phyloP scores from a whole-genome alignment of 108 stramenopile genomes.

The Nitzschia putrida region DNA sequence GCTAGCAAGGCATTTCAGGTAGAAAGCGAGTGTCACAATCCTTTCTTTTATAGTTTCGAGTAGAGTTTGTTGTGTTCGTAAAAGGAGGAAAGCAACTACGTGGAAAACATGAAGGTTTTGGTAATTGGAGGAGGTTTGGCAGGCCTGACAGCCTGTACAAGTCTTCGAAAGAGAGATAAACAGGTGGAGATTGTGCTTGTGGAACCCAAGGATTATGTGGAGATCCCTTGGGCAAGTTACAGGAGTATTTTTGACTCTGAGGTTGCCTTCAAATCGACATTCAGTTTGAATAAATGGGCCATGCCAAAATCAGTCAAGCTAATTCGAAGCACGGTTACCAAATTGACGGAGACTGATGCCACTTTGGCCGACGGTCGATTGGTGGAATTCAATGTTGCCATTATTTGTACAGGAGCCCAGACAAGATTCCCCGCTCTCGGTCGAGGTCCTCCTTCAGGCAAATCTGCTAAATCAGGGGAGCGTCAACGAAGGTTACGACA shows the following conservation, averaged over 20 bases:
- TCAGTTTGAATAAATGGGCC: slow-evolving; percentile 16
- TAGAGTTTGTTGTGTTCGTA: too few relatives aligned
- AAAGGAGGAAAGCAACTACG: not conserved
- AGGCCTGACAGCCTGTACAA: slow-evolving; percentile 21
- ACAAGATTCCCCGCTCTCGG: slow-evolving; percentile 20
- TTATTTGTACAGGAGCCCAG: slow-evolving; percentile 22
- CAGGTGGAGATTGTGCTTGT: slow-evolving; percentile 30
- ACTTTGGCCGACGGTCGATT: slow-evolving; percentile 12
- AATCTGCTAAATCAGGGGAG: not conserved
- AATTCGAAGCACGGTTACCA: slow-evolving; percentile 19
- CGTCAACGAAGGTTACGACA: slow-evolving; percentile 11
- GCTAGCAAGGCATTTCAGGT: too few relatives aligned
- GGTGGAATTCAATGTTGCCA: slow-evolving; percentile 25
- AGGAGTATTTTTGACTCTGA: slow-evolving; percentile 29
- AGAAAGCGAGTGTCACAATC: too few relatives aligned
- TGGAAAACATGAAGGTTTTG: slow-evolving; percentile 24
- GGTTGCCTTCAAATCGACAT: slow-evolving; percentile 12
- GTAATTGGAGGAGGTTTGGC: slow-evolving; percentile 41
- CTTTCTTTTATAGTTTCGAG: too few relatives aligned
- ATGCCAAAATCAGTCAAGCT: slow-evolving; percentile 18
- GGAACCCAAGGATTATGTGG: slow-evolving; percentile 40
- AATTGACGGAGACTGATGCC: slow-evolving; percentile 13
- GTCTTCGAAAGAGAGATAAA: slow-evolving; percentile 26
- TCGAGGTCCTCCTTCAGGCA: slow-evolving; percentile 5
- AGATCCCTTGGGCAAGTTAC: slow-evolving; percentile 24